Conservation (phyloP, 441 rosid species). For the Pelargonium cotyledonis region DNA sequence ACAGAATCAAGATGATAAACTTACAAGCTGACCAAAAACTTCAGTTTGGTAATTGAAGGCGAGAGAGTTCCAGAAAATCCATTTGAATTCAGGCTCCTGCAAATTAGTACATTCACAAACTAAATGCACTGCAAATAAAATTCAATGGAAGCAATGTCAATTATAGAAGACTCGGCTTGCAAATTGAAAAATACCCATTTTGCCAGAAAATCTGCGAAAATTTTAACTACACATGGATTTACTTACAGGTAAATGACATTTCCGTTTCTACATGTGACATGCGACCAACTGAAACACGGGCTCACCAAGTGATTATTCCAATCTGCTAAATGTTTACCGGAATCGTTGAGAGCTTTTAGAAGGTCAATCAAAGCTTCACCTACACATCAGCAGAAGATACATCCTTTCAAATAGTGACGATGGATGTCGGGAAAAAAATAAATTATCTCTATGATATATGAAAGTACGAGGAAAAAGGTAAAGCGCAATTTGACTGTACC, state of each 20-base stretch:
- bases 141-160: conserved; percentile 7
- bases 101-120: conserved; percentile 21
- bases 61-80: conserved; percentile 86
- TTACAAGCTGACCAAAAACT: conserved; percentile 69
- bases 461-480: not conserved
- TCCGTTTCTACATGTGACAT: conserved; percentile 62
- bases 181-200: not conserved
- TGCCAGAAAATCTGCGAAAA: not conserved
- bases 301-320: conserved; percentile 66
- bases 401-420: not conserved
- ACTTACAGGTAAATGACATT: conserved; percentile 70
- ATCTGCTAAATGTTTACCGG: conserved; percentile 37
- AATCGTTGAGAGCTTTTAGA: conserved; percentile 50
- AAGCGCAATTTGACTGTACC: conserved; percentile 31
- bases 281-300: conserved; percentile 90
- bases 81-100: conserved; percentile 60
- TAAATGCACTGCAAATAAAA: conserved; percentile 8
- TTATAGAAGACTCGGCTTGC: not conserved
- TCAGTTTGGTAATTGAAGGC: conserved; percentile 56
- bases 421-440: too few relatives aligned
- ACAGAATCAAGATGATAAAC: conserved; percentile 22
- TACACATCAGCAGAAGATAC: conserved; percentile 23
- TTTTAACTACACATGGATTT: not conserved
- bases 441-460: too few relatives aligned
- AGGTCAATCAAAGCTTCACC: conserved; percentile 70